Base-by-base conservation (phyloP, 1,284 basidiomycete genomes). In the Papiliotrema fonsecae region DNA sequence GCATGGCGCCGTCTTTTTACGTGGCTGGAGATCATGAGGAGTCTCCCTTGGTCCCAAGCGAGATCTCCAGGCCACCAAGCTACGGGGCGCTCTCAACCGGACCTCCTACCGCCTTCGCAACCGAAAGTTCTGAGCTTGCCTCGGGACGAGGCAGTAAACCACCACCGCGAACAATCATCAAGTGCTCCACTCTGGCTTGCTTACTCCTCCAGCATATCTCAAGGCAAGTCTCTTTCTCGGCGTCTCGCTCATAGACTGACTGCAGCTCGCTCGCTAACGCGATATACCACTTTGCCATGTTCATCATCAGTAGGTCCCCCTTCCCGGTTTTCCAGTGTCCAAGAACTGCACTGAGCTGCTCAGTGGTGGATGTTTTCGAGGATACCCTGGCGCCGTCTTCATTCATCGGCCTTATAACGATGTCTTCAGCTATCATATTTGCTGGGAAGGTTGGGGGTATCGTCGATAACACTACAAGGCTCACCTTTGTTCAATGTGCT, bases 271-370 rank as follows among this genome's bases (percentile, higher is more conserved):
- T 47, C n/a, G 30, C n/a, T 7, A 38, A 14, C n/a, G 26, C 11
- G 13, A 13, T 38, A 21, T 47, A 47, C 45, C 28, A 47, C 10
- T 47, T 47, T 24, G 36, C 45, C 13, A 28, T 24, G 11, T 47
- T 38, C 27, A 18, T 47, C 13, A 38, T 39, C 36, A 13, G 45
- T 47, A 21, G 18, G 45, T 36, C 30, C 26, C 16, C 37, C 24
- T 14, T 39, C 25, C 9, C 21, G 18, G 16, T 13, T 24, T 16
- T n/a, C n/a, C n/a, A n/a, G n/a, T n/a, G n/a, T n/a, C n/a, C n/a
- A n/a, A n/a, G n/a, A 18, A 28, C n/a, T n/a, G 7, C n/a, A 32
- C 10, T 6, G 16, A 18, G 13, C 10, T 28, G 9, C 10, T 13
- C 42, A 47, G 45, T 39, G 35, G 31, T 39, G 9, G 37, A 38